Evolutionary conservation across 2,329 filamentous ascomycete species (phyloP).

Genomic region (Cercospora sp.): DNA sequence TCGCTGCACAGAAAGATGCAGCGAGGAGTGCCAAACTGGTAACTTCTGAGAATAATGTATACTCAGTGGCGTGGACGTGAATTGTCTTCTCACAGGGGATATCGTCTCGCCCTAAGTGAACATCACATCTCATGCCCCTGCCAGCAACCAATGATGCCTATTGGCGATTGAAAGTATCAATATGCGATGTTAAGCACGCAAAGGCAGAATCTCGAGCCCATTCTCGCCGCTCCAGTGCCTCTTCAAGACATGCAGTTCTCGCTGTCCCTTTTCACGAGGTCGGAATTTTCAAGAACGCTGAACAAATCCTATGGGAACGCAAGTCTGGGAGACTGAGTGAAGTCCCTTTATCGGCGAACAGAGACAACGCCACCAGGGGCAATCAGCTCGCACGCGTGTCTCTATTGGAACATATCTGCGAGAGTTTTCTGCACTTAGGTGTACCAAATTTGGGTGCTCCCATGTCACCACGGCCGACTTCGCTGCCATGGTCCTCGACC

Average conservation of each 20-base stretch:
- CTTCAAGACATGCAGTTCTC: neutral
- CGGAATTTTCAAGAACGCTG: neutral
- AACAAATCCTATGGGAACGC: neutral
- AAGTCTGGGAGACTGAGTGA: neutral
- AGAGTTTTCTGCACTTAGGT: neutral
- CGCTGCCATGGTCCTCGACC: neutral
- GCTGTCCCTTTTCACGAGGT: neutral
- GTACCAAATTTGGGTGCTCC: neutral
- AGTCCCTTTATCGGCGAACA: neutral
- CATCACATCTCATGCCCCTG: neutral
- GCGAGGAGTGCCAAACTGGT: neutral
- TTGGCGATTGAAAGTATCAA: neutral
- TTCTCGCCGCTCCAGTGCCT: neutral
- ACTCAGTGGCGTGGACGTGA: neutral
- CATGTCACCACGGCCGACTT: neutral
- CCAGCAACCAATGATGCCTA: neutral
- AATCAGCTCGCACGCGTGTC: neutral
- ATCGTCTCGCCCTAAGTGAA: neutral
- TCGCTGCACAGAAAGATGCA: slow-evolving; percentile 9
- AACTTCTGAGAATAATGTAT: neutral
- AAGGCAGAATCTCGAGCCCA: neutral
- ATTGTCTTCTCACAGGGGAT: neutral
- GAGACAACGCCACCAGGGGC: neutral
- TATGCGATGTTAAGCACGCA: neutral
- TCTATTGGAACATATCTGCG: neutral